Percentiles rank a stretch among this genome's conserved stretches.
Evolutionary conservation across 176 grass and related monocot genomes (phyloP).

Genomic region (Sorghum bicolor): DNA sequence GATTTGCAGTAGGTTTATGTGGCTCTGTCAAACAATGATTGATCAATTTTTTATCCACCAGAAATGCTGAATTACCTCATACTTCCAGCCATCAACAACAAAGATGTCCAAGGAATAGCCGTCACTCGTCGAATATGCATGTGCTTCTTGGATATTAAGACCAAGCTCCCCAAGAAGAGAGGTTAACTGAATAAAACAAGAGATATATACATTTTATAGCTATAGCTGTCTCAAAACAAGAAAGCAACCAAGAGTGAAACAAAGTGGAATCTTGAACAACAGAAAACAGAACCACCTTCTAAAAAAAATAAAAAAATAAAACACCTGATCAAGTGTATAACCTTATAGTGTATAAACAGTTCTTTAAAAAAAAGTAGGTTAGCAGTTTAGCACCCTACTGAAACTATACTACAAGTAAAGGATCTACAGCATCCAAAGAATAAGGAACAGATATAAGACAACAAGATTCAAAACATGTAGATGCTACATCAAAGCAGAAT

Average conservation of each 20-base stretch:
- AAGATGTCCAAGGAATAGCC: conserved; percentile 81
- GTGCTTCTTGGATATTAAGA: conserved; percentile 78
- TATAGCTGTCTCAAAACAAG: conserved; percentile 2
- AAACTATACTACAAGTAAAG: not conserved
- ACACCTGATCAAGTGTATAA: conserved; percentile 4
- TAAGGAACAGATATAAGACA: not conserved
- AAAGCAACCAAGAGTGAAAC: not conserved
- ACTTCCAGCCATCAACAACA: conserved; percentile 65
- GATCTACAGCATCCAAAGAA: not conserved
- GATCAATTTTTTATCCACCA: not conserved
- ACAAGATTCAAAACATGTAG: not conserved
- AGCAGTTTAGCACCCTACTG: not conserved
- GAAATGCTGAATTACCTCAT: conserved; percentile 46
- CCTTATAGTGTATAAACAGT: not conserved
- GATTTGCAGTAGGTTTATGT: not conserved
- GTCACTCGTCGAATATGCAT: conserved; percentile 71
- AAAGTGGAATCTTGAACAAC: not conserved
- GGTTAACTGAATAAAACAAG: conserved; percentile 46
- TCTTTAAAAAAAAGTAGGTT: not conserved
- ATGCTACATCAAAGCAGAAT: not conserved
- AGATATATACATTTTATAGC: not conserved
- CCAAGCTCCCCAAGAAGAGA: conserved; percentile 64
- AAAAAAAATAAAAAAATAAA: too few species aligned
- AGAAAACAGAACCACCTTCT: not conserved
- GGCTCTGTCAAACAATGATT: not conserved